Evolutionary conservation across 1,284 basidiomycete genomes (phyloP).

Genomic region (Takashimella koratensis): DNA sequence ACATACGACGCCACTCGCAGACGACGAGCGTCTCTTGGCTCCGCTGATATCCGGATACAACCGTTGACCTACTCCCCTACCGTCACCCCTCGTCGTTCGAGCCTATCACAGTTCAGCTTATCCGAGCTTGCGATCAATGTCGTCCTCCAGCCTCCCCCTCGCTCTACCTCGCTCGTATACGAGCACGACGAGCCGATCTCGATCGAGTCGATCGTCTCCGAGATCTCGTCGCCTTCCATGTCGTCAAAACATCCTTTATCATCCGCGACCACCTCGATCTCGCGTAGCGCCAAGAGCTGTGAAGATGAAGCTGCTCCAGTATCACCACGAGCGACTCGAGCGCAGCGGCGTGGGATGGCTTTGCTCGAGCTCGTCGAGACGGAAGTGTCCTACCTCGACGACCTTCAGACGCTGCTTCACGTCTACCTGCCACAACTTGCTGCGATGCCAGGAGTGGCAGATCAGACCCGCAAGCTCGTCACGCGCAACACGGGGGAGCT

Average conservation of each 20-base stretch:
- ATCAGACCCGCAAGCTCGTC: conserved; percentile 49
- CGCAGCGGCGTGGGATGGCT: conserved; percentile 31
- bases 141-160: background rate
- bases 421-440: conserved; percentile 52
- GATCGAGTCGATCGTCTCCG: conserved; percentile 18
- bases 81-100: conserved; percentile 25
- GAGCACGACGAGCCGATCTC: background rate
- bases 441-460: conserved; percentile 45
- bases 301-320: background rate
- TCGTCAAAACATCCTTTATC: conserved; percentile 39
- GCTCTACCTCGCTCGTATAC: background rate
- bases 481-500: conserved; percentile 70
- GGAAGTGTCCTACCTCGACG: conserved; percentile 72
- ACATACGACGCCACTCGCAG: conserved; percentile 9
- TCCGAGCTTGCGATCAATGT: background rate
- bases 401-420: conserved; percentile 68
- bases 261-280: conserved; percentile 48
- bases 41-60: conserved; percentile 6
- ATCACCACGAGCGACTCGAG: background rate
- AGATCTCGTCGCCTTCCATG: conserved; percentile 37
- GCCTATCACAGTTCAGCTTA: conserved; percentile 8
- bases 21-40: conserved; percentile 20
- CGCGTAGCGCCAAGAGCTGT: conserved; percentile 42
- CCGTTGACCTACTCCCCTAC: conserved; percentile 19
- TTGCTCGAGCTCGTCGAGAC: conserved; percentile 71